Percentiles rank a stretch among this genome's conserved stretches.
These are phyloP conservation scores for Trichoderma gracile DNA, from an alignment of 2,329 filamentous ascomycete genomes.

Conservation along the genomic window DNA sequence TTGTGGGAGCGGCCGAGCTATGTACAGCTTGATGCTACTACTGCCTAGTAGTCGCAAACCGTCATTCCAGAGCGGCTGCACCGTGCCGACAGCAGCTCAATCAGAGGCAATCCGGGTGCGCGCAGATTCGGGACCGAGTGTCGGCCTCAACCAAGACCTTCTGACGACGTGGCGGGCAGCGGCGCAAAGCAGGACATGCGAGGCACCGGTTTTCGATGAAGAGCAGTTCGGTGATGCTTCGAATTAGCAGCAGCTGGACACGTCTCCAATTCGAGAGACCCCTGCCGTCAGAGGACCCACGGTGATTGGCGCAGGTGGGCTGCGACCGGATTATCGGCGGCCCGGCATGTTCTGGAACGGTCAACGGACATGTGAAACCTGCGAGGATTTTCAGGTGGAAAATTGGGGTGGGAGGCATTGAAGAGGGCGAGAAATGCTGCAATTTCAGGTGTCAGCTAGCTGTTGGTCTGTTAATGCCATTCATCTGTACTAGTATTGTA, in stretches of 20 bases:
- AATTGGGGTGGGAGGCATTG: background rate
- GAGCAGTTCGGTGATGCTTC: too few relatives aligned
- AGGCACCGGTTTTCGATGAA: slow-evolving; percentile 2
- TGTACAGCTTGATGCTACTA: slow-evolving; percentile 3
- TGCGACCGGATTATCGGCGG: slow-evolving; percentile 24
- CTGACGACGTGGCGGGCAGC: slow-evolving; percentile 14
- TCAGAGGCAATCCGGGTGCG: background rate
- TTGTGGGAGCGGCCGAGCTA: slow-evolving; percentile 38
- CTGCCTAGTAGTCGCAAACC: too few relatives aligned
- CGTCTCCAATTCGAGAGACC: slow-evolving; percentile 12
- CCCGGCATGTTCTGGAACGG: slow-evolving; percentile 19
- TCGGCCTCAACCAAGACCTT: slow-evolving; percentile 8
- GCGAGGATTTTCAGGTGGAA: background rate
- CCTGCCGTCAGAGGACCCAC: background rate
- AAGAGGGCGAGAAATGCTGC: slow-evolving; percentile 2
- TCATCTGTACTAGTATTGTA: background rate
- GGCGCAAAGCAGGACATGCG: slow-evolving; percentile 15
- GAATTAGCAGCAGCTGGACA: slow-evolving; percentile 18
- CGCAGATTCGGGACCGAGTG: background rate
- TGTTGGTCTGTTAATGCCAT: background rate
- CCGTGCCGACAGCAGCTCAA: background rate
- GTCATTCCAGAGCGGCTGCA: slow-evolving; percentile 14
- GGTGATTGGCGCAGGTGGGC: background rate
- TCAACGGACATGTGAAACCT: background rate
- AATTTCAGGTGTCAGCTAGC: background rate